Percentiles rank a stretch among this genome's conserved stretches.
These are phyloP conservation scores for Pythium coloratum DNA, from an alignment of 352 stramenopile species.

Conservation along the genomic window DNA sequence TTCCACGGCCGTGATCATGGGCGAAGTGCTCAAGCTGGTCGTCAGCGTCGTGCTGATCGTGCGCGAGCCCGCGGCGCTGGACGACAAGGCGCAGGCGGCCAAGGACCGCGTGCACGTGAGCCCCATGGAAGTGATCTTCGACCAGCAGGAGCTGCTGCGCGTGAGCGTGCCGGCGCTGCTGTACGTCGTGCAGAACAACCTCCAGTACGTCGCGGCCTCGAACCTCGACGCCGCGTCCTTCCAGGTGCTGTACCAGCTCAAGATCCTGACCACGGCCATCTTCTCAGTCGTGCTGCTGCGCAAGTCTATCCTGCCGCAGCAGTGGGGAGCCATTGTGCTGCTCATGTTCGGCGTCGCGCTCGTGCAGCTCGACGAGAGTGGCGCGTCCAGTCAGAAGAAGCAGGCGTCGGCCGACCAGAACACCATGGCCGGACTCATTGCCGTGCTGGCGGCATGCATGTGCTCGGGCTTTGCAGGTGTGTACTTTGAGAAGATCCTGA, in stretches of 20 bases:
- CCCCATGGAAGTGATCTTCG: constrained; percentile 50
- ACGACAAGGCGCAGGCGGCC: neutral
- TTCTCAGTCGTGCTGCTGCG: constrained; percentile 83
- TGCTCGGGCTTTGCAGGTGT: constrained; percentile 84
- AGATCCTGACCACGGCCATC: constrained; percentile 85
- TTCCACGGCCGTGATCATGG: constrained; percentile 70
- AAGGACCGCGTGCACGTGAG: constrained; percentile 14
- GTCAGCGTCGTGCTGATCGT: constrained; percentile 49
- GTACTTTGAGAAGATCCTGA: constrained; percentile 89
- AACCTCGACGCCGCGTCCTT: constrained; percentile 82
- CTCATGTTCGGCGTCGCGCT: constrained; percentile 82
- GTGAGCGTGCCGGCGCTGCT: constrained; percentile 76
- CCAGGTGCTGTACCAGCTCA: constrained; percentile 87
- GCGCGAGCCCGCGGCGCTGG: constrained; percentile 20
- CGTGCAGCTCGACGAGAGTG: constrained; percentile 65
- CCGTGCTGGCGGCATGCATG: constrained; percentile 68
- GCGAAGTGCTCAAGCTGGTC: constrained; percentile 72
- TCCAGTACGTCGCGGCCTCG: constrained; percentile 79
- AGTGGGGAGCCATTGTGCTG: constrained; percentile 78
- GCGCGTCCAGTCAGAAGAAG: constrained; percentile 10
- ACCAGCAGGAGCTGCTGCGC: constrained; percentile 59
- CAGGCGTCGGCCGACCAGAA: constrained; percentile 38
- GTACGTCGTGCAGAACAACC: constrained; percentile 85
- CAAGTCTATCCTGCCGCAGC: constrained; percentile 64
- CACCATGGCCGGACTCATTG: constrained; percentile 66